phyloP scores from a whole-genome alignment of 78 protist genomes.

The Dictyostelium brefeldianum region DNA sequence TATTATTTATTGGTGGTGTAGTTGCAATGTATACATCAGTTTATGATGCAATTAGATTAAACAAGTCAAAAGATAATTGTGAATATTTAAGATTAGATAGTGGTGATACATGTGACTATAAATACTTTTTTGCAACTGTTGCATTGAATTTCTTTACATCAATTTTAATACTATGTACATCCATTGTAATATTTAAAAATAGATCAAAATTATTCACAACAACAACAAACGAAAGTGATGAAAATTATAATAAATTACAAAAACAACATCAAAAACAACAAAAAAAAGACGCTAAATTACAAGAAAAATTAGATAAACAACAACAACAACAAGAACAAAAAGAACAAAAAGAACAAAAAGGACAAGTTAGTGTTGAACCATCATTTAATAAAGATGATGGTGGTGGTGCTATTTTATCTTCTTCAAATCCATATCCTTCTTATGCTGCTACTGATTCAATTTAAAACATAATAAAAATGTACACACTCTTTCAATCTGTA shows the following conservation, averaged over 20 bases:
- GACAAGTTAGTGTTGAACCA: background rate
- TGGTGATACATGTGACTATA: background rate
- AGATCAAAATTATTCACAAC: background rate
- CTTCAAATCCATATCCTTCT: too few species aligned
- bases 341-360: background rate
- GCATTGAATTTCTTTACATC: background rate
- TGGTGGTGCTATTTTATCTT: too few species aligned
- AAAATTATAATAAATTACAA: background rate
- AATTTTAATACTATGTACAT: background rate
- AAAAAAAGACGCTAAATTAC: background rate
- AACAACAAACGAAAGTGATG: background rate
- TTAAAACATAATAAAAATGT: too few species aligned
- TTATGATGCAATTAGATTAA: background rate
- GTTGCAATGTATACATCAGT: background rate
- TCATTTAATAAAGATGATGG: too few species aligned
- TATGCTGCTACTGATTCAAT: too few species aligned
- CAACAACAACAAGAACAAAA: background rate
- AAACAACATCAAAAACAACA: background rate
- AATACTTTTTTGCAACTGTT: background rate
- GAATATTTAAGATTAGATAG: background rate
- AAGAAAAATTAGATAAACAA: background rate
- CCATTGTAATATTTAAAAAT: background rate
- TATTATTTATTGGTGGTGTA: background rate
- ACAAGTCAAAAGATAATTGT: background rate
- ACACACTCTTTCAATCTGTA: too few species aligned